Conservation (phyloP, 2,329 filamentous ascomycete genomes). For the Alternaria ethzedia region DNA sequence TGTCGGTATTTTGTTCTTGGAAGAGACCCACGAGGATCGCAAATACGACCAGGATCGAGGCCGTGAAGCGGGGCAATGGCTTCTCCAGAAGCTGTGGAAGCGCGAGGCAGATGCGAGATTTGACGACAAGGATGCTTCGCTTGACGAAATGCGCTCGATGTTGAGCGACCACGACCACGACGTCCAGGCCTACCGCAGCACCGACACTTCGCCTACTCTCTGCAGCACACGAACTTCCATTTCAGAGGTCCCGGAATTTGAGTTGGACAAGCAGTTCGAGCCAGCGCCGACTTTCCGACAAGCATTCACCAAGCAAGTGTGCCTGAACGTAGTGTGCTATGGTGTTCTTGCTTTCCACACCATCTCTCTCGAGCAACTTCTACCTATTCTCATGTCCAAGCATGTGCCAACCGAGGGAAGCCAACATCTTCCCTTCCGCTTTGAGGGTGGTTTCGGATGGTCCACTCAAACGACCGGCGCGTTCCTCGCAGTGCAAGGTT, state of each 20-base stretch:
- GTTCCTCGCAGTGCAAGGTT: constrained; percentile 85
- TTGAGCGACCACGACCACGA: constrained; percentile 55
- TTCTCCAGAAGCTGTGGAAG: constrained; percentile 54
- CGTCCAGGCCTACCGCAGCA: constrained; percentile 68
- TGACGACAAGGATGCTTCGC: constrained; percentile 52
- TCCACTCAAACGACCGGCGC: constrained; percentile 84
- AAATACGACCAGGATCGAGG: constrained; percentile 79
- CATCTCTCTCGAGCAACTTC: constrained; percentile 92
- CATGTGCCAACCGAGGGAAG: constrained; percentile 56
- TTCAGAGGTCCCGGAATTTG: constrained; percentile 44
- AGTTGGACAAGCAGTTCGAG: constrained; percentile 35
- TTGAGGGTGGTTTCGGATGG: constrained; percentile 84
- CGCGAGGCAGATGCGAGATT: constrained; percentile 37
- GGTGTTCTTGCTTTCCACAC: constrained; percentile 96
- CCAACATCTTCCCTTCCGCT: constrained; percentile 78
- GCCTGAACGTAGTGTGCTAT: constrained; percentile 87
- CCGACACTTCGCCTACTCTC: constrained; percentile 61
- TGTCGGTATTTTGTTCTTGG: constrained; percentile 83
- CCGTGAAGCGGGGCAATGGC: constrained; percentile 75
- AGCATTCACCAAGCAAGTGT: constrained; percentile 83
- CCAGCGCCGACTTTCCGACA: constrained; percentile 49
- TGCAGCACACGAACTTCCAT: constrained; percentile 42
- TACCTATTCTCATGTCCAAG: constrained; percentile 89
- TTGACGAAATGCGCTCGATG: constrained; percentile 67
- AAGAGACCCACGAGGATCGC: constrained; percentile 89